A percentile compares a stretch with the other conserved stretches of the same genome.
Evolutionary conservation across 2,329 filamentous ascomycete species (phyloP).

Genomic region (Clonostachys rosea): DNA sequence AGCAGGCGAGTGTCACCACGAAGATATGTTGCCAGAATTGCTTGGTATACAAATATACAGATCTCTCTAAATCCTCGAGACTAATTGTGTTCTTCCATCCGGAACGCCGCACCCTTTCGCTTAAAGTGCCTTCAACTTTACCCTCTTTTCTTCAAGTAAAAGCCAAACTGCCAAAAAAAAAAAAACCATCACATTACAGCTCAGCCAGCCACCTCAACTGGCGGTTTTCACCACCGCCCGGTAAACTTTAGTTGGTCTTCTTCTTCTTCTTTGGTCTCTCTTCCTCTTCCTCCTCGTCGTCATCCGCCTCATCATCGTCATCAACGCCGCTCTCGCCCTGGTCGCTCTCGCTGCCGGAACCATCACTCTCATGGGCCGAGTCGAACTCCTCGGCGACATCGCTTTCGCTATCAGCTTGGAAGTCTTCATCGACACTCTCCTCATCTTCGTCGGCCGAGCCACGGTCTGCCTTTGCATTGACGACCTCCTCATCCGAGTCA

Average conservation of each 20-base stretch:
- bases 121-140: too few species aligned
- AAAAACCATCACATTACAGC: too few species aligned
- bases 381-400: constrained; percentile 97
- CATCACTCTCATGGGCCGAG: constrained; percentile 82
- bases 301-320: constrained; percentile 33
- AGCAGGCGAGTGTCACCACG: too few species aligned
- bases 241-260: constrained; percentile 22
- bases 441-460: constrained; percentile 95
- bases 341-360: constrained; percentile 59
- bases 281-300: constrained; percentile 33
- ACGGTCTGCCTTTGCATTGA: constrained; percentile 65
- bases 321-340: constrained; percentile 44
- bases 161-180: too few species aligned
- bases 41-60: too few species aligned
- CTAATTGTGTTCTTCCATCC: too few species aligned
- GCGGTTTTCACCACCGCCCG: not conserved
- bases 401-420: constrained; percentile 85
- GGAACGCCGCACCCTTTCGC: too few species aligned
- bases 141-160: too few species aligned
- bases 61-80: too few species aligned
- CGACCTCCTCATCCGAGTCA: constrained; percentile 79
- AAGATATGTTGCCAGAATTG: too few species aligned
- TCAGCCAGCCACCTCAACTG: too few species aligned
- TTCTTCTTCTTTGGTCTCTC: constrained; percentile 47
- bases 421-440: constrained; percentile 94